Evolutionary conservation across 1,284 basidiomycete species (phyloP), one percentile per base, ranked within the genome.

Genomic region (Inonotus obliquus): DNA sequence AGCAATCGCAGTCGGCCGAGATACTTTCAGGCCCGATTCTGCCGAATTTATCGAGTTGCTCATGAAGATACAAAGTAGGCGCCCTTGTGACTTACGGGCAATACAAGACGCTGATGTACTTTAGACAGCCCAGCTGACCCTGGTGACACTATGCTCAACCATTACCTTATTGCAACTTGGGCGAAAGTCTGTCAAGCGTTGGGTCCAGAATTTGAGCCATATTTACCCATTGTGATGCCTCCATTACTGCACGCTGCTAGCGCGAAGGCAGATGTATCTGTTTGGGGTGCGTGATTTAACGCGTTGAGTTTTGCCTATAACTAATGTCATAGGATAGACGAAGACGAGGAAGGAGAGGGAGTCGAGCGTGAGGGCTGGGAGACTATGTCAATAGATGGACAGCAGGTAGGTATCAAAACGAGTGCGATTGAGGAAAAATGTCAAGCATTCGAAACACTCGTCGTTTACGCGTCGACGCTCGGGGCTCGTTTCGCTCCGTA

Each of bases 391-490:
- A 82, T 92, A 77, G 88, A 91, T 57, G 90, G 89, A 0, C 85
- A 85, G 57, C 82, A 84, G 14, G 79, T 91, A n/a, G 87, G 86
- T 1, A 88, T 92, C 63, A 81, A 85, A 61, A 93, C 91, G 1
- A 86, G 89, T 0, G 85, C 85, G 2, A 85, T 94, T 65, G 91
- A 92, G 67, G 92, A 94, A 67, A 94, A 94, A 71, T 90, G 91
- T 60, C 87, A 91, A 67, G 91, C 92, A 1, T 92, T 93, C 67
- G 89, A 92, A 67, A 92, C 89, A 38, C 79, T 95, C 14, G 83
- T 92, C 4, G 87, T 91, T 19, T 91, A 93, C 69, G 88, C 85
- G 64, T 86, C 84, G 41, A 86, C 88, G 7, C 80, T 94, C 7
- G 81, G 83, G 0, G 77, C 79, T 1, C 78, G 79, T 1, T 92